Conservation (phyloP, 306 rosid species). For the Elaeagnus macrophylla region DNA sequence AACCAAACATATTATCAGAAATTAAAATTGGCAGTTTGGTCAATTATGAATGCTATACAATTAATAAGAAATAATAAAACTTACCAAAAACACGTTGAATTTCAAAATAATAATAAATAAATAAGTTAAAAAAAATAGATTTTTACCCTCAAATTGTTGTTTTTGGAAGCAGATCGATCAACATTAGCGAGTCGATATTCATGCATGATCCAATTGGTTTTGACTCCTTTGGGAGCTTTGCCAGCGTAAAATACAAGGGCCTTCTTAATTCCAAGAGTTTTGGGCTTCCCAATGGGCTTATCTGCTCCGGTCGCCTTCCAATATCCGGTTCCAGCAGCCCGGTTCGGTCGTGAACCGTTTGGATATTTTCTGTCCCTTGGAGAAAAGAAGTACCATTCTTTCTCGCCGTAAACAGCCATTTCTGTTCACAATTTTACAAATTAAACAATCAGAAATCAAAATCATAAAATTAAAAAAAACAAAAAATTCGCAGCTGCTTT, state of each 20-base stretch:
- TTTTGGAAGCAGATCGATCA: conserved; percentile 66
- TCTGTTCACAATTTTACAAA: conserved; percentile 21
- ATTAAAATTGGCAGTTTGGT: not conserved
- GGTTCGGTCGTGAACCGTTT: conserved; percentile 89
- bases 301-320: conserved; percentile 99
- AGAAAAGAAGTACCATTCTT: conserved; percentile 94
- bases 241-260: conserved; percentile 88
- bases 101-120: not conserved
- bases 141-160: conserved; percentile 54
- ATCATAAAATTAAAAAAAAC: too few species aligned
- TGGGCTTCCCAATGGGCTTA: conserved; percentile 82
- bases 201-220: conserved; percentile 98
- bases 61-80: not conserved
- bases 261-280: conserved; percentile 74
- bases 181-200: conserved; percentile 96
- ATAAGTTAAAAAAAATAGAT: not conserved
- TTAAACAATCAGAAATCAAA: not conserved
- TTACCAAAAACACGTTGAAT: not conserved
- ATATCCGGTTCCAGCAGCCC: conserved; percentile 80
- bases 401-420: conserved; percentile 62
- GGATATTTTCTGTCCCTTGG: conserved; percentile 92
- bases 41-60: not conserved
- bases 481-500: too few species aligned
- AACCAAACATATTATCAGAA: not conserved
- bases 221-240: conserved; percentile 76